Base-by-base conservation (phyloP, 2,329 filamentous ascomycete genomes). In the Bipolaris sorokiniana region DNA sequence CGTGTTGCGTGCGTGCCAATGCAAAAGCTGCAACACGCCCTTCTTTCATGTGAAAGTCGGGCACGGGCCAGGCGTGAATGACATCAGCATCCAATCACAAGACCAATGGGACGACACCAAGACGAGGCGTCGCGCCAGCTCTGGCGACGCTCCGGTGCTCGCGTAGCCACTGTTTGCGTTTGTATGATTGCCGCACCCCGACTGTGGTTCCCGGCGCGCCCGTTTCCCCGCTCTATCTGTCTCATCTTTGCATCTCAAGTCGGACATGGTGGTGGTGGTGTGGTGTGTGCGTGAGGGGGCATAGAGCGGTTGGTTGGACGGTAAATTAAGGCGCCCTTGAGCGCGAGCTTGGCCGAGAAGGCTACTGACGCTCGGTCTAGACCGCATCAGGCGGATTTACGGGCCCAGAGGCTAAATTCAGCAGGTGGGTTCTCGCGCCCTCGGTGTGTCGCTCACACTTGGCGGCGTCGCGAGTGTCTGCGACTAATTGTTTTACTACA, bases 1-100 rank as follows among this genome's bases (percentile, higher is more conserved):
- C 57, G 57, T 62, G 42, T 51, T 48, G 33, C 49, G 42, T 34
- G 48, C 33, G 48, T 42, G 22, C 49, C 33, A 38, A 36, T 20
- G 23, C 34, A 18, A 48, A 37, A 36, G 26, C 38, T 47, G 41
- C 51, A 34, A 34, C 34, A 53, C 45, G 20, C 16, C 3, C 37
- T 33, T 48, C 46, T 52, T 37, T 28, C 60, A 63, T 63, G 60
- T 63, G 60, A 63, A 63, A 63, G 48, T 48, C 48, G 34, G 34
- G 16, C 58, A 56, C 58, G 58, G 48, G 34, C 48, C 54, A 47
- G 3, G 40, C 36, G 42, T 20, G 31, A 44, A 61, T 59, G 59
- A 61, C 56, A 59, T 62, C 59, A 56, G 59, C 41, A 56, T 18
- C 52, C 38, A 44, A 40, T 36, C 58, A 28, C 26, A 44, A 5